Percentiles rank a stretch among this genome's conserved stretches.
phyloP scores from a whole-genome alignment of 2,329 filamentous ascomycete genomes.

The Aspergillus fumigatiaffinis region DNA sequence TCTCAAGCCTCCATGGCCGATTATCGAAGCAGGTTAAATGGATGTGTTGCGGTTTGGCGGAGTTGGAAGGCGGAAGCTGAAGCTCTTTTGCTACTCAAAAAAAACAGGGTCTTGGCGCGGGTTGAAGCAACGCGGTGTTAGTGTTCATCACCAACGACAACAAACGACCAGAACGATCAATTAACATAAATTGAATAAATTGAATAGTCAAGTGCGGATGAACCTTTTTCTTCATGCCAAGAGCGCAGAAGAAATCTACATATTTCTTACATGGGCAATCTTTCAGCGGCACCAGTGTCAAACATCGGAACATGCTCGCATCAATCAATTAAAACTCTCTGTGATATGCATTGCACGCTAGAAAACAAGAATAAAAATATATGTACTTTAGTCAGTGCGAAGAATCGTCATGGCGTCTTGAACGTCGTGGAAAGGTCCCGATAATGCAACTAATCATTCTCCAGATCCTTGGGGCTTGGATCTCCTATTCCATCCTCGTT shows the following conservation, averaged over 20 bases:
- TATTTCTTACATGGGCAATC: not conserved
- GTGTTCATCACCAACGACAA: not conserved
- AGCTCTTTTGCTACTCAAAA: conserved; percentile 25
- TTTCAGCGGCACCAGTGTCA: not conserved
- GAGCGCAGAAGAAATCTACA: not conserved
- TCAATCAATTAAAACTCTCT: not conserved
- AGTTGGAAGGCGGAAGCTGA: conserved; percentile 26
- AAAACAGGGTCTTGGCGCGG: conserved; percentile 37
- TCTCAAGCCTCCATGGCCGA: conserved; percentile 32
- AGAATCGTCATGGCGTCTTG: conserved; percentile 22
- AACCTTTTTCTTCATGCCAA: not conserved
- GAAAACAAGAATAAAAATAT: conserved; percentile 4
- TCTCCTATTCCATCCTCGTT: conserved; percentile 96
- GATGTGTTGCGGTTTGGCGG: conserved; percentile 9
- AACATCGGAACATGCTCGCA: not conserved
- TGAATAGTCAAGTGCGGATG: not conserved
- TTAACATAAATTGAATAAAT: too few relatives aligned
- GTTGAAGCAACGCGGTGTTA: conserved; percentile 7
- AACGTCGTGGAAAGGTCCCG: conserved; percentile 5
- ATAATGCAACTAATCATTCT: conserved; percentile 61
- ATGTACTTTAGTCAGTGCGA: conserved; percentile 13
- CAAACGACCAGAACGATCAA: not conserved
- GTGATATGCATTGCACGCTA: not conserved
- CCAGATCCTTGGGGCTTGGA: conserved; percentile 89
- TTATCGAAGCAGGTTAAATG: conserved; percentile 14